A percentile compares a stretch with the other conserved stretches of the same genome.
Conservation (phyloP, 768 basidiomycete species). For the Sistotremastrum suecicum region DNA sequence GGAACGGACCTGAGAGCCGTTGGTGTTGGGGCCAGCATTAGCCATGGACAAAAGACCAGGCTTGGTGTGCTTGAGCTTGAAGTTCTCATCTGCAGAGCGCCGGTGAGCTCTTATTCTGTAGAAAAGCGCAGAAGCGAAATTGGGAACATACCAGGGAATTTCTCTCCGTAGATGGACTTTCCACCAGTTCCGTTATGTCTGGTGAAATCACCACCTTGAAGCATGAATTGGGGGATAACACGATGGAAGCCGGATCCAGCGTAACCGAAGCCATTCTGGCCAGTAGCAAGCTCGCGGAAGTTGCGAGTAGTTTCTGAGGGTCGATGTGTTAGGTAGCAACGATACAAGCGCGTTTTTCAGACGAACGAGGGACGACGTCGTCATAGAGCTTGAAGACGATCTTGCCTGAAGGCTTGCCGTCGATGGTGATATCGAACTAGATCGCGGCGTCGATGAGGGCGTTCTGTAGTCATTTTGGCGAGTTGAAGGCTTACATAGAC, state of each 20-base stretch:
- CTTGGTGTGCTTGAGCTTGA: constrained; percentile 58
- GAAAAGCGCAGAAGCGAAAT: neutral
- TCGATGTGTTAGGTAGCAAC: constrained; percentile 27
- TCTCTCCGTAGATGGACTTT: constrained; percentile 63
- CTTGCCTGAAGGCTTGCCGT: constrained; percentile 27
- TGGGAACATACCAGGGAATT: constrained; percentile 38
- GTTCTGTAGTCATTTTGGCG: too few species aligned
- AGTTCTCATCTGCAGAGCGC: constrained; percentile 66
- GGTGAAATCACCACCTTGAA: constrained; percentile 87
- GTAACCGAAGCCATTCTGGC: constrained; percentile 65
- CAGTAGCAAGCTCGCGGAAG: constrained; percentile 83
- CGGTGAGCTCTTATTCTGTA: constrained; percentile 11
- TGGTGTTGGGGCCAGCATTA: constrained; percentile 70
- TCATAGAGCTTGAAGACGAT: constrained; percentile 83
- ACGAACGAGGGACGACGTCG: constrained; percentile 39
- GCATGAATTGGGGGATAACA: constrained; percentile 74
- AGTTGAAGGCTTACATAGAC: too few species aligned
- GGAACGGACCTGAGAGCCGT: constrained; percentile 41
- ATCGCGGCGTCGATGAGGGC: too few species aligned
- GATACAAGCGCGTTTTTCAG: constrained; percentile 19
- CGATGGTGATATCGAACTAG: constrained; percentile 56
- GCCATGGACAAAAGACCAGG: constrained; percentile 64
- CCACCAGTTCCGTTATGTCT: constrained; percentile 57
- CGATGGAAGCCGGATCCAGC: constrained; percentile 59
- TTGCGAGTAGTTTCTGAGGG: constrained; percentile 45